Percentiles rank a stretch among this genome's conserved stretches.
These are phyloP conservation scores for Bromus sterilis DNA, from an alignment of 176 grass and related monocot species.

Conservation along the genomic window DNA sequence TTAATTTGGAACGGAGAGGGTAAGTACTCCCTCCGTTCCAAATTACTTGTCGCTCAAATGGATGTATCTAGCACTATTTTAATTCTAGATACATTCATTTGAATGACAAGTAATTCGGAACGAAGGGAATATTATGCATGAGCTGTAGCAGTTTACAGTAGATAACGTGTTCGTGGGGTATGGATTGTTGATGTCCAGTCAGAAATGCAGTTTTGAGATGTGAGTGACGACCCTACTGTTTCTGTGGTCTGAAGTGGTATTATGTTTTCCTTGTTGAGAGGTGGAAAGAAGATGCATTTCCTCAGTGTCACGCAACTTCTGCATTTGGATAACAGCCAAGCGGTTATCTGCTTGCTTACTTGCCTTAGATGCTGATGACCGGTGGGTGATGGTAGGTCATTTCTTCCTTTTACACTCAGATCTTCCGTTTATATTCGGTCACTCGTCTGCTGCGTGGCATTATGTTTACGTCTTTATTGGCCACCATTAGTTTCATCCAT, in stretches of 20 bases:
- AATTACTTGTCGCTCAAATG: too few relatives aligned
- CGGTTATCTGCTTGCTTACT: background rate
- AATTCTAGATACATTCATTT: too few relatives aligned
- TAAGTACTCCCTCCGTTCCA: too few relatives aligned
- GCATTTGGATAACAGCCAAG: background rate
- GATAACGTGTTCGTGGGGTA: background rate
- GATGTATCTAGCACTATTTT: too few relatives aligned
- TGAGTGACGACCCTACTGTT: background rate
- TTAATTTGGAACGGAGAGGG: too few relatives aligned
- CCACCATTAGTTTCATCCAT: background rate
- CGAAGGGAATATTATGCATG: too few relatives aligned
- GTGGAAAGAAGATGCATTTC: slow-evolving; percentile 15
- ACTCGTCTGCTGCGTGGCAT: background rate
- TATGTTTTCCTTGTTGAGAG: too few relatives aligned
- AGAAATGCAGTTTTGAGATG: background rate
- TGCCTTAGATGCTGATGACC: background rate
- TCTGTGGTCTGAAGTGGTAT: background rate
- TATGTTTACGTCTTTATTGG: background rate
- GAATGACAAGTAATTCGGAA: too few relatives aligned
- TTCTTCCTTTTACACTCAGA: background rate
- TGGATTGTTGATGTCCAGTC: background rate
- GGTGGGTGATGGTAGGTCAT: background rate
- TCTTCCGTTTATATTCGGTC: background rate
- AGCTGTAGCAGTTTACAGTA: too few relatives aligned
- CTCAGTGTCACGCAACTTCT: background rate